Conservation (phyloP, 169 alveolate genomes). For the Plasmodium coatneyi region DNA sequence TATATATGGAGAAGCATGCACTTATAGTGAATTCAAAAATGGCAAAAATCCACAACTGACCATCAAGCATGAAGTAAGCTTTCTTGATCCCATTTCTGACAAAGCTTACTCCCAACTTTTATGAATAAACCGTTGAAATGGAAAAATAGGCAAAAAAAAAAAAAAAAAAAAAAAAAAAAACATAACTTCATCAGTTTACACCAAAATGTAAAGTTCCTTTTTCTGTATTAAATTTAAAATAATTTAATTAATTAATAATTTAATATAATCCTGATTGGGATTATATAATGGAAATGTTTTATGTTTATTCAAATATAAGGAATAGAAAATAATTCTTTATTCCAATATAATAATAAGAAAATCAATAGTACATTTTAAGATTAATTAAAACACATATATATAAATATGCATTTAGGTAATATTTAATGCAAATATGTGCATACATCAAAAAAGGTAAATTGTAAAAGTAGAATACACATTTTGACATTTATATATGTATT, state of each 20-base stretch:
- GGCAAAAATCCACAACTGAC: neutral
- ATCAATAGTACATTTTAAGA: neutral
- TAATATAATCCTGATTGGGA: neutral
- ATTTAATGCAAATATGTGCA: neutral
- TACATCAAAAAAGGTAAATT: neutral
- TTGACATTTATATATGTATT: conserved; percentile 1
- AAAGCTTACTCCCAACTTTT: neutral
- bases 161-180: neutral
- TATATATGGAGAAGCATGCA: neutral
- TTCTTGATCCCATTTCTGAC: neutral
- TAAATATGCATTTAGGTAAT: neutral
- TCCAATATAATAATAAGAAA: neutral
- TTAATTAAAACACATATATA: neutral
- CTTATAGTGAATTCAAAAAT: neutral
- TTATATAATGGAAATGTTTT: neutral
- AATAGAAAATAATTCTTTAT: neutral
- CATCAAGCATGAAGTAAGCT: neutral
- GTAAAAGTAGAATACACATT: neutral
- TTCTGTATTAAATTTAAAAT: neutral
- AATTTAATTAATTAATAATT: neutral
- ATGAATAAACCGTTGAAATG: neutral
- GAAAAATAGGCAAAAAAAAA: neutral
- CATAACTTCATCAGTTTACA: neutral
- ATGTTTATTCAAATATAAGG: neutral
- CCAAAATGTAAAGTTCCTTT: neutral